Base-by-base conservation (phyloP, 305 asterid genomes). In the Salvia sclarea region DNA sequence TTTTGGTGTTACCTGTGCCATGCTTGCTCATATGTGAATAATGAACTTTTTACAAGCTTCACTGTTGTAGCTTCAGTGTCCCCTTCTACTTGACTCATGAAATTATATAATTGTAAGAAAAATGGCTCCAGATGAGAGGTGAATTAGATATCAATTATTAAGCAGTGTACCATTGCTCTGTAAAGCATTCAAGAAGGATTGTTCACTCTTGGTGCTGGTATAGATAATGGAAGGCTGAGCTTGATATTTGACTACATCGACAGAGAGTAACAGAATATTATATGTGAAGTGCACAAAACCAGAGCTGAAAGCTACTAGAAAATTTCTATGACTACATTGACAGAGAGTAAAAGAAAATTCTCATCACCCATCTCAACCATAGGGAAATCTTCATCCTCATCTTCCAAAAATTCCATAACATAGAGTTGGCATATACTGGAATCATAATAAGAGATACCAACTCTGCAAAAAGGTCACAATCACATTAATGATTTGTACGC, bases 11-110 rank as follows among this genome's bases (percentile, higher is more conserved):
- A 90, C 97, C 96, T 93, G 81, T 90, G 98, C 97, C 97, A 93
- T 82, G 98, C 96, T 81, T 92, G 98, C 84, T 92, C 97, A 55
- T 86, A 86, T 77, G 95, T 82, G 81, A 90, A 90, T 75, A 92
- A 49, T 75, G 98, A 86, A 83, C 98, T 92, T 69, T 90, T 92
- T 57, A 92, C 88, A 20, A 90, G 91, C 87, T 88, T 90, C 64
- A 93, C 88, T 35, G 79, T 71, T 61, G 94, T 86, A 79, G 91
- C 84, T 40, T 78, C 91, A 77, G 77, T 76, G 60, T 70, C 70
- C 64, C 84, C 87, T 53, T 84, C 98, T 93, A 87, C 76, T 75
- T 72, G 58, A 72, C 72, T 58, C 72, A 13, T 68, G 54, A 72
- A 61, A 30, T 66, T 31, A 12, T 16, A 14, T 14, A 41, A 53